Evolutionary conservation across 2,329 filamentous ascomycete genomes (phyloP), one percentile per base, ranked within the genome.

Genomic region (Colletotrichum tanaceti): DNA sequence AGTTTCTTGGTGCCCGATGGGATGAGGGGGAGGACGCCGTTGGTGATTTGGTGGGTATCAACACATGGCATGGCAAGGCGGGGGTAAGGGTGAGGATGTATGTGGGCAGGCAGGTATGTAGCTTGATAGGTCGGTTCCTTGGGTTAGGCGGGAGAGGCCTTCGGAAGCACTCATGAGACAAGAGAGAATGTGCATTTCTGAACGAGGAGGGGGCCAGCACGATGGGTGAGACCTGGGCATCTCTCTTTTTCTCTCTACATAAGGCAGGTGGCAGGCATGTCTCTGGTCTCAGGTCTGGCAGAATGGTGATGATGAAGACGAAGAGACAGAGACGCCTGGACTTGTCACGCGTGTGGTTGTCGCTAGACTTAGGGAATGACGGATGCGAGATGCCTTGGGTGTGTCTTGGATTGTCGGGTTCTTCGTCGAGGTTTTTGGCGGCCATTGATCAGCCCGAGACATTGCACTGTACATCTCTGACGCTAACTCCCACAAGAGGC

Each of bases 1-100:
- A 11, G 10, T 39, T 59, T 47, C 43, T 59, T 59, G 57, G 57
- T 59, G 57, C 57, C 57, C 32, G 57, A 59, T 59, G 57, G 44
- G 43, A 35, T 35, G 41, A 18, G 55, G 24, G 20, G 24, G 44
- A 4, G 24, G 9, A 35, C 32, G 7, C n/a, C 4, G 54, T n/a
- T 28, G 43, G 24, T 43, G 41, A 18, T 32, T 24, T 28, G 55
- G 43, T 28, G 28, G 57, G 57, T 49, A 59, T 59, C 57, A 39
- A 59, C 43, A 59, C 57, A 59, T 47, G 43, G 57, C 24, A 14
- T 9, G 24, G 28, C 24, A 14, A 5, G 24, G 28, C 4, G 49
- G 18, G 49, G 24, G 18, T 13, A 16, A 35, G 49, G 18, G 7
- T 11, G 49, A n/a, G 18, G 49, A 28, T 10, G 28, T 18, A 11